Evolutionary conservation across 1,284 basidiomycete genomes (phyloP).

Genomic region (Phellopilus nigrolimitatus): DNA sequence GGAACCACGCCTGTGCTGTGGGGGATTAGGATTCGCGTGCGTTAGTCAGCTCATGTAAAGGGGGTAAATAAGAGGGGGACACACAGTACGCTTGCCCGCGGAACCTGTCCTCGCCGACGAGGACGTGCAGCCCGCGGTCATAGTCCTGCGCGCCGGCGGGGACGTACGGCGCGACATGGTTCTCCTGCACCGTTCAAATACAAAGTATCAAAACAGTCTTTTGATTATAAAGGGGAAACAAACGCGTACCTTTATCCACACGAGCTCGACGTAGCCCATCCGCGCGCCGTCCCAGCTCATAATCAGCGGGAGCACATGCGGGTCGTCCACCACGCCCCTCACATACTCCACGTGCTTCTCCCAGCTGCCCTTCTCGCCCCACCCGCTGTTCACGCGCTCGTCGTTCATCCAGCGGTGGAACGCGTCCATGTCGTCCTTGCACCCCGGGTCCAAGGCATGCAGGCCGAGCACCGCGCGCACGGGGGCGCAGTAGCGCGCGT

Average conservation of each 20-base stretch:
- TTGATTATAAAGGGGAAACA: slow-evolving; percentile 24
- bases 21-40: slow-evolving; percentile 1
- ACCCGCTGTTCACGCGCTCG: slow-evolving; percentile 43
- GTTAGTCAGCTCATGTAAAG: not conserved
- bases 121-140: slow-evolving; percentile 46
- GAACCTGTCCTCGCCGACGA: slow-evolving; percentile 47
- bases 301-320: slow-evolving; percentile 42
- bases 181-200: slow-evolving; percentile 30
- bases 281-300: slow-evolving; percentile 49
- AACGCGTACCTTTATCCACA: slow-evolving; percentile 43
- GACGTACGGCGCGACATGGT: slow-evolving; percentile 40
- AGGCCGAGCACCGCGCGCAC: slow-evolving; percentile 42
- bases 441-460: slow-evolving; percentile 39
- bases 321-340: slow-evolving; percentile 35
- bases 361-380: slow-evolving; percentile 46
- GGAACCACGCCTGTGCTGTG: slow-evolving; percentile 42
- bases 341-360: slow-evolving; percentile 47
- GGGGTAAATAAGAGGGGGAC: slow-evolving; percentile 20
- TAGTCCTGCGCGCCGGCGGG: slow-evolving; percentile 40
- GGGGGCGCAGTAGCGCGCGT: slow-evolving; percentile 42
- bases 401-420: slow-evolving; percentile 53
- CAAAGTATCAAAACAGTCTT: not conserved
- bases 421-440: slow-evolving; percentile 38
- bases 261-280: slow-evolving; percentile 50
- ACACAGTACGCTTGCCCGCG: slow-evolving; percentile 39